Evolutionary conservation across 139 green algal species (phyloP).

Genomic region (Coelastrella sp.): DNA sequence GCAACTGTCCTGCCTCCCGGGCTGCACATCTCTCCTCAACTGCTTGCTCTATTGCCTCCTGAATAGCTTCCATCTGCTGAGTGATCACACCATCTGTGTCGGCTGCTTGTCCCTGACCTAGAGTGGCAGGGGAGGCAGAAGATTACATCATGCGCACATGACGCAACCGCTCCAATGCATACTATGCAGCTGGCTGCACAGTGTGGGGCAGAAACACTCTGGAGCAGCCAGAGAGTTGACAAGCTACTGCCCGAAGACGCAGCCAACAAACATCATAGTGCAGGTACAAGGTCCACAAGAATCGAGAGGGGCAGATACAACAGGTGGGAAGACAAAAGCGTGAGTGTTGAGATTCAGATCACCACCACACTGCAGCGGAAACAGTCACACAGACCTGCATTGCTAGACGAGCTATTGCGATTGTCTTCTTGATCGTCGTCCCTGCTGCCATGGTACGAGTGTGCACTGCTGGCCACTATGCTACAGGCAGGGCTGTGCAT

Average conservation of each 20-base stretch:
- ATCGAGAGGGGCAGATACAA: no score
- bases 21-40: background rate
- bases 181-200: no score
- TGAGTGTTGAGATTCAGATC: background rate
- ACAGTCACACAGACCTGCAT: background rate
- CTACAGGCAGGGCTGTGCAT: constrained; percentile 33
- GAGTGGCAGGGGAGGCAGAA: background rate
- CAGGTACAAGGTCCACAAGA: no score
- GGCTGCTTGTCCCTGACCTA: background rate
- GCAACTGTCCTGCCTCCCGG: constrained; percentile 13
- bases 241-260: no score
- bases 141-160: no score
- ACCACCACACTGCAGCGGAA: background rate
- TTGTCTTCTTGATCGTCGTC: constrained; percentile 5
- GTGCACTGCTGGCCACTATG: background rate
- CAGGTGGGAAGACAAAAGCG: no score
- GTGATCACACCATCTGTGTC: background rate
- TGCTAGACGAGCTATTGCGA: background rate
- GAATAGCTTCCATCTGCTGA: background rate
- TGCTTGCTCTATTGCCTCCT: constrained; percentile 22
- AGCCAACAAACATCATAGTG: no score
- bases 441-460: constrained; percentile 33
- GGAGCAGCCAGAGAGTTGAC: no score
- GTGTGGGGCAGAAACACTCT: no score
- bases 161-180: no score